Evolutionary conservation across 2,329 filamentous ascomycete species (phyloP), one percentile per base, ranked within the genome.

Genomic region (Fusarium globosum): DNA sequence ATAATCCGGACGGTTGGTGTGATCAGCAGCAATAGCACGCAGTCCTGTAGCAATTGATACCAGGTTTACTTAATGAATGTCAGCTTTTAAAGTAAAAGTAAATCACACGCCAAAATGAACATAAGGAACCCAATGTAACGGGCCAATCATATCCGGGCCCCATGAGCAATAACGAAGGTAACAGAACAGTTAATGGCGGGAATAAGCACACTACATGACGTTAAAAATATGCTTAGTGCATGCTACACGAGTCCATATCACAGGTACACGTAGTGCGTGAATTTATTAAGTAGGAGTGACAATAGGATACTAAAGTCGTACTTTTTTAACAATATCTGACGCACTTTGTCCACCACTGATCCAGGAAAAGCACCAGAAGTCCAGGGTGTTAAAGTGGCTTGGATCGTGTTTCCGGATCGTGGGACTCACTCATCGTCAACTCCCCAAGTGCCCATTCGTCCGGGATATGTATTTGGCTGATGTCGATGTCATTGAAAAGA

Each of bases 51-150:
- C 5, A 33, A 33, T 33, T 4, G 6, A 33, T 33, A 33, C 13
- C 12, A 33, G 30, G 1, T 33, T 33, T 33, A 33, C 4, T 13
- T 4, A 14, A 14, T 33, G 13, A 33, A 33, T 33, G 13, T 14
- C 30, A 5, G 12, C 12, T 13, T 33, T 14, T 33, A 13, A 33
- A 20, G 9, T 16, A n/a, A 5, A 18, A 28, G 43, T 46, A 15
- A 20, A 33, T 53, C 18, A 61, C 20, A 63, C 4, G 9, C 48
- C 55, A 15, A 65, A 65, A 36, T 65, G 60, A 30, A 65, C 45
- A 8, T 41, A 58, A 16, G 51, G 61, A 7, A 46, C 33, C 60
- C 43, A 58, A 8, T 58, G 26, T 3, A 23, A 15, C 3, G 36
- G 33, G 4, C 28, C 12, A 33, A 33, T 33, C 12, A 33, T 33